A percentile compares a stretch with the other conserved stretches of the same genome.
These are phyloP conservation scores for Pseudogymnoascus sp. DNA, from an alignment of 2,329 filamentous ascomycete genomes.

Conservation along the genomic window DNA sequence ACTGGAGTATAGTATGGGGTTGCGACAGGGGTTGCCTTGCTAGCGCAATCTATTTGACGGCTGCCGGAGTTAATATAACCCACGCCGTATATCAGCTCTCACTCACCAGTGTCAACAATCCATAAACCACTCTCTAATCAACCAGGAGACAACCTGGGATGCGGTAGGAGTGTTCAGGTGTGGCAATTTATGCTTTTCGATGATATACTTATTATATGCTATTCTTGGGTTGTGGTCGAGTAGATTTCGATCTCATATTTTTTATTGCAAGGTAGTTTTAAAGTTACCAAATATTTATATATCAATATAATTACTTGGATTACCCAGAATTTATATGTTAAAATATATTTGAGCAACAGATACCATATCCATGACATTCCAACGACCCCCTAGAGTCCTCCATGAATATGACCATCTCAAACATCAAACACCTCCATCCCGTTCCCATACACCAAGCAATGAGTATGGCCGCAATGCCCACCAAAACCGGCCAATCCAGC, in stretches of 20 bases:
- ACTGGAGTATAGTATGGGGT: not conserved
- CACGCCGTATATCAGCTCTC: not conserved
- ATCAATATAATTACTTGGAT: not conserved
- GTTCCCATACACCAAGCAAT: slow-evolving; percentile 9
- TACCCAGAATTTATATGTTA: not conserved
- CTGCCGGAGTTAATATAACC: not conserved
- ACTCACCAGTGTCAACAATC: not conserved
- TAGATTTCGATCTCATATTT: not conserved
- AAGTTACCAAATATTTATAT: too few species aligned
- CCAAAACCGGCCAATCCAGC: not conserved
- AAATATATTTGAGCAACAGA: not conserved
- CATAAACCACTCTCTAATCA: not conserved
- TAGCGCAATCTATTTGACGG: not conserved
- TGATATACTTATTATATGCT: not conserved
- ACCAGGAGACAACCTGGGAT: not conserved
- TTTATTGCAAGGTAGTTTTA: not conserved
- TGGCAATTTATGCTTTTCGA: not conserved
- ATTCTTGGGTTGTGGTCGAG: not conserved
- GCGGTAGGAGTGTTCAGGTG: not conserved
- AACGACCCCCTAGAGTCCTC: not conserved
- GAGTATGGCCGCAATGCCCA: not conserved
- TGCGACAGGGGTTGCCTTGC: not conserved
- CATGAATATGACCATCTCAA: not conserved
- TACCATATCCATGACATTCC: not conserved
- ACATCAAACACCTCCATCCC: slow-evolving; percentile 2